phyloP scores from a whole-genome alignment of 2,329 filamentous ascomycete species.

The Herpotrichia juniperi region DNA sequence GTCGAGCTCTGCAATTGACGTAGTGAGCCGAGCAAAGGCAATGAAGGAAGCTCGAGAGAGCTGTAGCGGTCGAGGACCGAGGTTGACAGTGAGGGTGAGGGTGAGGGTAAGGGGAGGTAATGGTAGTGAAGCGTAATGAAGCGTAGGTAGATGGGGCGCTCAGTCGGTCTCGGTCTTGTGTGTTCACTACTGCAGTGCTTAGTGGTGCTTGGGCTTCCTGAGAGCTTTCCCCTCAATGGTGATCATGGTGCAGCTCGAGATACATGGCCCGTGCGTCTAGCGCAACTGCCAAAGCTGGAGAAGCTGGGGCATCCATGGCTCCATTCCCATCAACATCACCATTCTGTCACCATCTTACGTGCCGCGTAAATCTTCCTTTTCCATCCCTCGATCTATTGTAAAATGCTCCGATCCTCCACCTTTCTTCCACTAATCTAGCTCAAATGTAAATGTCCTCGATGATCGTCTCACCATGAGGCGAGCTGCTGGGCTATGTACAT shows the following conservation, averaged over 20 bases:
- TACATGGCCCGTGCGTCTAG: not conserved
- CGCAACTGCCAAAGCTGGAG: not conserved
- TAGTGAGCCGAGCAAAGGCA: conserved; percentile 13
- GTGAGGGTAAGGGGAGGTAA: not conserved
- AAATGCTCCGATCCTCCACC: too few species aligned
- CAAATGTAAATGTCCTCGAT: too few species aligned
- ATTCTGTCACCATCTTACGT: not conserved
- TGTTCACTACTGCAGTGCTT: conserved; percentile 8
- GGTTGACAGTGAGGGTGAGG: not conserved
- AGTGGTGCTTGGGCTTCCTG: conserved; percentile 9
- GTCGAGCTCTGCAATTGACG: conserved; percentile 16
- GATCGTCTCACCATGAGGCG: not conserved
- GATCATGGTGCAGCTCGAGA: conserved; percentile 7
- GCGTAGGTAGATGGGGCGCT: not conserved
- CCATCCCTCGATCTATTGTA: too few species aligned
- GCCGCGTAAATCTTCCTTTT: not conserved
- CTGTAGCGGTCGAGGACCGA: too few species aligned
- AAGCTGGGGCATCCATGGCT: not conserved
- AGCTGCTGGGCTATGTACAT: not conserved
- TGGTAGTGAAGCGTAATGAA: too few species aligned
- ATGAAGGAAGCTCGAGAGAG: not conserved
- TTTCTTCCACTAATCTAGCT: too few species aligned
- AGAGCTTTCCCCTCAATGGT: conserved; percentile 23
- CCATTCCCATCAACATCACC: not conserved
- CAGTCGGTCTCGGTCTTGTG: conserved; percentile 14